Evolutionary conservation across 2,329 filamentous ascomycete genomes (phyloP), one percentile per base, ranked within the genome.

Genomic region (Verticillium nubilum): DNA sequence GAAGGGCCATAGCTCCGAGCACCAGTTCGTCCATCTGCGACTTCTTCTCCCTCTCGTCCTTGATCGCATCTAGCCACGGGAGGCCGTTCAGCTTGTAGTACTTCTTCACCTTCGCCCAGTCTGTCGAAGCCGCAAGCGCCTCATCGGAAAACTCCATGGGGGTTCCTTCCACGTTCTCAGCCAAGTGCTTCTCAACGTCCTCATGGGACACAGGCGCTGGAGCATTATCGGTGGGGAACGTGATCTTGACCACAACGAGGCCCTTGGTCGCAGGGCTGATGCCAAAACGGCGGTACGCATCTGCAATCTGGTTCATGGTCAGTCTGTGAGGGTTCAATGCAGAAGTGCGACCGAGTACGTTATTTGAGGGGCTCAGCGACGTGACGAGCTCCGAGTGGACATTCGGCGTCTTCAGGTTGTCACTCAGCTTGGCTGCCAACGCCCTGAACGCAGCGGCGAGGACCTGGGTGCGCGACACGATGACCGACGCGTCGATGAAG

Each of bases 301-400:
- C 93, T 57, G 92, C 85, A 69, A 99, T 98, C 92, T 96, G 57
- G 6, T 66, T 1, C 3, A 28, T n/a, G 7, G 52, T 53, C 52
- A 53, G 25, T 13, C 9, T 28, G 10, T 10, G n/a, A 57, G 23
- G 58, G 35, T 19, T 9, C 27, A 35, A 42, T n/a, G 28, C 1
- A 15, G 33, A 54, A 61, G 54, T 12, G 10, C 35, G 28, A 15
- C 2, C 42, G 62, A 78, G 61, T 72, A 92, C 90, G 72, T 97
- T 97, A 71, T 92, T 94, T 63, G 90, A 92, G 0, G 90, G 83
- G 61, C 87, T 93, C 52, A 97, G 78, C 3, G 86, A 87, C 65
- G 89, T 89, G 29, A 97, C 92, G 59, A 92, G 89, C 74, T 97
- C 93, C 0, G 91, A 93, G 72, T 97, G 93, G 4, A 96, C 86